Conservation (phyloP, 1,284 basidiomycete species). For the Meripilus lineatus region DNA sequence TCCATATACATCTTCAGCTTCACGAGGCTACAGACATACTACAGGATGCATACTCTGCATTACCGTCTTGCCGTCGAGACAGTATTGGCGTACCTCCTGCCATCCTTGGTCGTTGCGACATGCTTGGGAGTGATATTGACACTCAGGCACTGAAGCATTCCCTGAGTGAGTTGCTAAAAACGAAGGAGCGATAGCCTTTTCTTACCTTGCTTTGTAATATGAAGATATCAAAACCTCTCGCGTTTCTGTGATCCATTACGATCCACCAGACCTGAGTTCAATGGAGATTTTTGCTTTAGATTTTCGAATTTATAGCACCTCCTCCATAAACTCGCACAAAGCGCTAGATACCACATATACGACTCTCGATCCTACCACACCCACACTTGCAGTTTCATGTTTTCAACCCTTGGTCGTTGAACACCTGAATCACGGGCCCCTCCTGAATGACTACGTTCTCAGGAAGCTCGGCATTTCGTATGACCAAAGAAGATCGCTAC, state of each 20-base stretch:
- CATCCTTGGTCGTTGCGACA: neutral
- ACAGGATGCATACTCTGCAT: neutral
- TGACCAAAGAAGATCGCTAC: conserved; percentile 10
- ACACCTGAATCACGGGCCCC: conserved; percentile 3
- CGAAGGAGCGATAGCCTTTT: too few species aligned
- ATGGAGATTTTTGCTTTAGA: conserved; percentile 13
- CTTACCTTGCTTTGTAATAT: too few species aligned
- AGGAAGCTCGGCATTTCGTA: too few species aligned
- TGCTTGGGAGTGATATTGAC: neutral
- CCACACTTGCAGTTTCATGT: neutral
- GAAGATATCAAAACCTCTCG: too few species aligned
- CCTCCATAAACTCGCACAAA: neutral
- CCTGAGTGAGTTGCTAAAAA: neutral
- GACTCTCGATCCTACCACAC: conserved; percentile 7
- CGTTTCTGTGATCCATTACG: conserved; percentile 10
- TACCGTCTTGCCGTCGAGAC: neutral
- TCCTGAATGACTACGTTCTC: neutral
- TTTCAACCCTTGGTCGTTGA: conserved; percentile 1
- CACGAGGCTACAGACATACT: neutral
- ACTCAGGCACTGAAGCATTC: neutral
- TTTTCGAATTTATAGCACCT: conserved; percentile 1
- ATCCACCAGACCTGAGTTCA: conserved; percentile 10
- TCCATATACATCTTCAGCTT: neutral
- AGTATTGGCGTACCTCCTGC: neutral
- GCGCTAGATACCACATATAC: neutral